Conservation (phyloP, 2,329 filamentous ascomycete genomes). For the Moelleriella libera region DNA sequence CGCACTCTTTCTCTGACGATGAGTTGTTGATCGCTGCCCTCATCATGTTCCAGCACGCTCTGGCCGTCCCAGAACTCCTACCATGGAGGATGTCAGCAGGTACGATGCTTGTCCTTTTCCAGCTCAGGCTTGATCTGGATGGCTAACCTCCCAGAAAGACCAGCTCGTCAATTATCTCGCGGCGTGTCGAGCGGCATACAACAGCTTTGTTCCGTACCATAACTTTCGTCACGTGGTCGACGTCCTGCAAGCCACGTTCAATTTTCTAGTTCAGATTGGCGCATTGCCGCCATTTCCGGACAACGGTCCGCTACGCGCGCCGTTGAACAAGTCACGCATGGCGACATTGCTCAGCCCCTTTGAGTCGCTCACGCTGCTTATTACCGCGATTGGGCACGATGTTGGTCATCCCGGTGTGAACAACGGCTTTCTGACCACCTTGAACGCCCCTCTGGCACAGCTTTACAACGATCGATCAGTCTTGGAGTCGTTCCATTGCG, state of each 20-base stretch:
- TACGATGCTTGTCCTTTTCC: constrained; percentile 26
- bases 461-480: constrained; percentile 96
- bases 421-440: constrained; percentile 84
- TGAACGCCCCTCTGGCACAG: constrained; percentile 86
- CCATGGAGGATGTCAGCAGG: constrained; percentile 67
- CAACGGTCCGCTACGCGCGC: constrained; percentile 13
- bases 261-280: constrained; percentile 72
- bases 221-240: constrained; percentile 97
- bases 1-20: constrained; percentile 80
- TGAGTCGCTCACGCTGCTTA: constrained; percentile 75
- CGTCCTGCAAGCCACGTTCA: constrained; percentile 85
- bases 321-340: constrained; percentile 44
- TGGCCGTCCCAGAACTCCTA: constrained; percentile 68
- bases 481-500: constrained; percentile 92
- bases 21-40: constrained; percentile 78
- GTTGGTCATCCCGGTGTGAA: constrained; percentile 97
- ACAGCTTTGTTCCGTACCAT: constrained; percentile 90
- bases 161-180: constrained; percentile 76
- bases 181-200: constrained; percentile 87
- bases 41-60: constrained; percentile 79
- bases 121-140: constrained; percentile 15
- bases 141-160: constrained; percentile 34
- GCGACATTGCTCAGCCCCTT: constrained; percentile 69
- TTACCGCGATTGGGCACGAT: constrained; percentile 95
- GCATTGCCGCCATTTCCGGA: constrained; percentile 54